Evolutionary conservation across 2,329 filamentous ascomycete species (phyloP), one percentile per base, ranked within the genome.

Genomic region (Lachnellula hyalina): DNA sequence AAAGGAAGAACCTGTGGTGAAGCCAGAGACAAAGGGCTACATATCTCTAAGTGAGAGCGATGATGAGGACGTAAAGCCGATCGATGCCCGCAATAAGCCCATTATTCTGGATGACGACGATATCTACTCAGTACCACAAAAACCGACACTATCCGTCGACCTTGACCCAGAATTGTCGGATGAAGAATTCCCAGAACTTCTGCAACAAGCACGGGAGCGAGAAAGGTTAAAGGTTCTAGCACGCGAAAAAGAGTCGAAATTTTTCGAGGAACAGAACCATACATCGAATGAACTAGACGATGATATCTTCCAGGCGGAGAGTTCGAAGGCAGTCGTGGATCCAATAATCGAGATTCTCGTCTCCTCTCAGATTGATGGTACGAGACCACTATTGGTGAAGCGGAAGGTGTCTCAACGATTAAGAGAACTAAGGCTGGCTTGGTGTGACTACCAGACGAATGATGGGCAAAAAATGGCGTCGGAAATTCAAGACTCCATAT

Each of bases 381-480:
- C 87, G 0, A 79, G 73, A 23, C 72, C 81, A 8, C 67, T 90
- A 32, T 74, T 89, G 38, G 78, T 89, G 50, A 84, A 79, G 49
- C 82, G 88, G 40, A 83, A 82, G 62, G 77, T 89, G 56, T 82
- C 81, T 35, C 87, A 89, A 65, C 76, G 80, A 2, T 74, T 96
- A 5, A 79, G 81, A 57, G 75, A 87, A 53, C 82, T 92, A 5
- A 81, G 85, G 42, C 69, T 82, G 38, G 82, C 81, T 12, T 96
- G 90, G 89, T 82, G 87, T 63, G 72, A 75, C 12, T 77, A 78
- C 52, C 86, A 92, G 66, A 70, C 69, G 1, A 78, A 83, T 47
- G 70, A 74, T 2, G 67, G 69, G 1, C 49, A 70, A 5, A 35
- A 62, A 9, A 63, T 77, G 7, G 60, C 70, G 2, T 61, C 69